Evolutionary conservation across 2,329 filamentous ascomycete genomes (phyloP).

Genomic region (Pseudogymnoascus sp.): DNA sequence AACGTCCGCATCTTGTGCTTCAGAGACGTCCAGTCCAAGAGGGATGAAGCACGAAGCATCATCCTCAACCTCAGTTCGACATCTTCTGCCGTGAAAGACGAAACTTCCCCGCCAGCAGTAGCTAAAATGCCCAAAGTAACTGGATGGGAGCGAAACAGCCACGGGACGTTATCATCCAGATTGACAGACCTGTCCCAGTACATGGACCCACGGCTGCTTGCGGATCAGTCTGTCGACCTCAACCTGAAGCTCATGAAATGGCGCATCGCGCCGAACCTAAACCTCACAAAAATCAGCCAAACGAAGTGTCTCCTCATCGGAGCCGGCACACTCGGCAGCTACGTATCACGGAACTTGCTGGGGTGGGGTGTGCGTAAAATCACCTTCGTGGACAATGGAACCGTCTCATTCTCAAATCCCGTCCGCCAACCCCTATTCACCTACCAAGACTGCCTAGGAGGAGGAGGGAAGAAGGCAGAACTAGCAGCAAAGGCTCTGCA

Average conservation of each 20-base stretch:
- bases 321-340: conserved; percentile 86
- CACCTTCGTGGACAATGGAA: conserved; percentile 89
- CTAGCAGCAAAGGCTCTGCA: conserved; percentile 71
- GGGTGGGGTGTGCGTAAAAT: conserved; percentile 95
- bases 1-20: conserved; percentile 84
- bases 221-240: conserved; percentile 89
- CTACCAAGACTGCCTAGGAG: conserved; percentile 79
- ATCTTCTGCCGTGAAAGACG: conserved; percentile 17
- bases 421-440: conserved; percentile 89
- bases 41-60: conserved; percentile 74
- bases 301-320: conserved; percentile 86
- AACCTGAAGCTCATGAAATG: conserved; percentile 99
- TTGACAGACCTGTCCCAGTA: conserved; percentile 81
- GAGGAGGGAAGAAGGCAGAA: conserved; percentile 74
- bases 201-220: conserved; percentile 80
- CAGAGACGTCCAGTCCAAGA: conserved; percentile 67
- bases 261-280: conserved; percentile 81
- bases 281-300: conserved; percentile 80
- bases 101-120: conserved; percentile 12
- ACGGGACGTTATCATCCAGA: conserved; percentile 68
- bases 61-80: conserved; percentile 45
- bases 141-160: conserved; percentile 82
- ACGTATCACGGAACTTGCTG: conserved; percentile 84
- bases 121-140: conserved; percentile 74
- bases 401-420: conserved; percentile 91